Percentiles rank a stretch among this genome's conserved stretches.
Conservation (phyloP, 352 stramenopile genomes). For the Pythium coloratum region DNA sequence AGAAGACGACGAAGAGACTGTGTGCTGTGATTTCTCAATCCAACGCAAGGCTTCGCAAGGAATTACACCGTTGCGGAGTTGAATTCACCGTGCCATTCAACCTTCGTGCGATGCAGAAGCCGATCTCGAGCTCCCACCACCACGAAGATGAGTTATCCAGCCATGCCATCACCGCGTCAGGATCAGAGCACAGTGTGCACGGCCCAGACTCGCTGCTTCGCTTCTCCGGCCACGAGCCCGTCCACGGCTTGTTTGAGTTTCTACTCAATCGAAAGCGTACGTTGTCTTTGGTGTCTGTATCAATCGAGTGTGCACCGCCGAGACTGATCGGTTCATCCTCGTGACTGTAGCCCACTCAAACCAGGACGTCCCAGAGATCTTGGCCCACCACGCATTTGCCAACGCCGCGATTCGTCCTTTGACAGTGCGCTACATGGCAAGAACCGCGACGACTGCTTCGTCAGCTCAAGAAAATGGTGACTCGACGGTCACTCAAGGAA, state of each 20-base stretch:
- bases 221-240: slow-evolving; percentile 59
- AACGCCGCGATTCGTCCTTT: slow-evolving; percentile 66
- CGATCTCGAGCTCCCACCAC: slow-evolving; percentile 31
- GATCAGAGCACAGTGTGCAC: slow-evolving; percentile 36
- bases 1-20: slow-evolving; percentile 23
- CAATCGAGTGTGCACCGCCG: background rate
- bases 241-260: slow-evolving; percentile 77
- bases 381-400: slow-evolving; percentile 49
- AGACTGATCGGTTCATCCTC: background rate
- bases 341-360: slow-evolving; percentile 58
- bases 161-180: background rate
- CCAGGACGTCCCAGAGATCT: slow-evolving; percentile 70
- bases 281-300: slow-evolving; percentile 10
- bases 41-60: slow-evolving; percentile 59
- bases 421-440: slow-evolving; percentile 43
- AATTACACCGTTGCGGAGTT: slow-evolving; percentile 62
- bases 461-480: background rate
- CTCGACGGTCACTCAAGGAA: background rate
- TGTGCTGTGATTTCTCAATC: slow-evolving; percentile 71
- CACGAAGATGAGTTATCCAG: slow-evolving; percentile 31
- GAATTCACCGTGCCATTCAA: slow-evolving; percentile 60
- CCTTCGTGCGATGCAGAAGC: slow-evolving; percentile 19
- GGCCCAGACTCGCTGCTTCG: slow-evolving; percentile 63
- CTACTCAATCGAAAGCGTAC: slow-evolving; percentile 76
- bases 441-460: background rate